A percentile compares a stretch with the other conserved stretches of the same genome.
phyloP scores from a whole-genome alignment of 2,329 filamentous ascomycete genomes.

The Epichloe elymi region DNA sequence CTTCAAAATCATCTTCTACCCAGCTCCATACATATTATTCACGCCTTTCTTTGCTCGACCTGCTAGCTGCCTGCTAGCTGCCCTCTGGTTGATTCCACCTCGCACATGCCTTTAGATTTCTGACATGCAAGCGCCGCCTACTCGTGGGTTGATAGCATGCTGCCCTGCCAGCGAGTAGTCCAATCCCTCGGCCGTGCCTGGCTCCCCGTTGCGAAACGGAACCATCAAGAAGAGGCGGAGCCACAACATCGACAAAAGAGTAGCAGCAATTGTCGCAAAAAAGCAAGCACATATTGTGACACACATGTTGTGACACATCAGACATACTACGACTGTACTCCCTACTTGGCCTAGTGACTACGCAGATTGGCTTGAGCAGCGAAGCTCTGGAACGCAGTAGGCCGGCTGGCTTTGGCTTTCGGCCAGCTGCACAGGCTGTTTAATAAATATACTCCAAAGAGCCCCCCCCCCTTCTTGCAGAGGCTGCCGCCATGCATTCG shows the following conservation, averaged over 20 bases:
- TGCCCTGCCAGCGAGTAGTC: not conserved
- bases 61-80: too few relatives aligned
- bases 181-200: not conserved
- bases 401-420: not conserved
- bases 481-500: constrained; percentile 3
- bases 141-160: not conserved
- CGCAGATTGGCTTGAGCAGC: not conserved
- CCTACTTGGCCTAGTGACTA: not conserved
- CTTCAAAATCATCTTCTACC: not conserved
- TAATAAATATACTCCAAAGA: not conserved
- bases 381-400: not conserved
- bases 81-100: too few relatives aligned
- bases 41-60: too few relatives aligned
- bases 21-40: too few relatives aligned
- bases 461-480: not conserved
- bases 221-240: not conserved
- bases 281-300: constrained; percentile 2
- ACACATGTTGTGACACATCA: constrained; percentile 3
- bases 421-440: not conserved
- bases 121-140: not conserved
- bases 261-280: constrained; percentile 1
- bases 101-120: not conserved
- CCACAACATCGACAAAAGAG: not conserved
- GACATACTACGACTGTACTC: not conserved
- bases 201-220: not conserved